Evolutionary conservation across 2,329 filamentous ascomycete genomes (phyloP).

Genomic region (Alternaria ventricosa): DNA sequence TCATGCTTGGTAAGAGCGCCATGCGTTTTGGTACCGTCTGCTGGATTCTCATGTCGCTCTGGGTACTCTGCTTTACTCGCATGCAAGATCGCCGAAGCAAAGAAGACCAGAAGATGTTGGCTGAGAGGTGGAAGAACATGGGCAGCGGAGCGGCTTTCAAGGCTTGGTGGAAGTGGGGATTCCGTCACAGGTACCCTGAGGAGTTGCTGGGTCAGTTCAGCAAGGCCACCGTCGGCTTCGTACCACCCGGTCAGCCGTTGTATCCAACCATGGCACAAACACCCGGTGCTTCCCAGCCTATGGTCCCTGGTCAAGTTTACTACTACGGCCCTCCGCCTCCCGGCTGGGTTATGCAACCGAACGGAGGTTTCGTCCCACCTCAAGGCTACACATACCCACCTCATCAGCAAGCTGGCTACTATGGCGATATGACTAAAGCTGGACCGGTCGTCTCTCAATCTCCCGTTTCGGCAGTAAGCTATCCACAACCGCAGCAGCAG

Average conservation of each 20-base stretch:
- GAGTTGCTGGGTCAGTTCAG: constrained; percentile 41
- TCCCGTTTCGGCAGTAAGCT: constrained; percentile 5
- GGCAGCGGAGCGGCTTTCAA: constrained; percentile 36
- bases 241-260: constrained; percentile 33
- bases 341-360: constrained; percentile 24
- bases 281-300: constrained; percentile 10
- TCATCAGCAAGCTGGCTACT: constrained; percentile 25
- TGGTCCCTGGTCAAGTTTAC: constrained; percentile 25
- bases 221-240: constrained; percentile 36
- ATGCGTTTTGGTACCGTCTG: constrained; percentile 42
- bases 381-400: constrained; percentile 24
- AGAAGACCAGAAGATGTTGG: constrained; percentile 40
- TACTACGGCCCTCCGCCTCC: constrained; percentile 34
- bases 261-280: constrained; percentile 33
- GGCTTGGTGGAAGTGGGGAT: constrained; percentile 43
- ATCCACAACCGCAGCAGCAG: constrained; percentile 4
- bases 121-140: constrained; percentile 40
- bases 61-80: constrained; percentile 41
- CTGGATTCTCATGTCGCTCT: constrained; percentile 40
- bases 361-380: constrained; percentile 24
- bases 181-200: constrained; percentile 38
- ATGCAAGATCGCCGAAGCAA: constrained; percentile 38
- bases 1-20: constrained; percentile 41
- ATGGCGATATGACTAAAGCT: constrained; percentile 20
- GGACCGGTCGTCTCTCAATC: constrained; percentile 16